Evolutionary conservation across 306 rosid species (phyloP), one percentile per base, ranked within the genome.

Genomic region (Casuarina equisetifolia): DNA sequence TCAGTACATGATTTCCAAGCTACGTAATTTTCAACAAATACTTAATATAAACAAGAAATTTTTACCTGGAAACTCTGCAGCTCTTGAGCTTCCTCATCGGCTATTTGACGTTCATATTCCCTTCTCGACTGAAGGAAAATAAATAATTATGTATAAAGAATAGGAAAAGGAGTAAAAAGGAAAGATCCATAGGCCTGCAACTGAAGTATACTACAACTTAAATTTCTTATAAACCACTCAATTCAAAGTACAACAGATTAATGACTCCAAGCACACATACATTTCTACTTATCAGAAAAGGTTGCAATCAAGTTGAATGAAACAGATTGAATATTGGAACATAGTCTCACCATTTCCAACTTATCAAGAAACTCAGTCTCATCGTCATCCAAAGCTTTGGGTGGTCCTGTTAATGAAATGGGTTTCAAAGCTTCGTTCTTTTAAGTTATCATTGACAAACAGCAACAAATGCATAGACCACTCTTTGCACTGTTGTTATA

Each of bases 331-430:
- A 3, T 17, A 5, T 19, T 17, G 45, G 72, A 80, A 67, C 55
- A 77, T 70, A 74, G 71, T 53, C 85, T 77, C 69, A 94, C 97
- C 51, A 61, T 61, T 83, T 95, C 97, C 75, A 78, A 82, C 17
- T 76, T 90, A 13, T 95, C 97, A 76, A 95, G 97, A 83, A 94
- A 94, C 77, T 94, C 97, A 0, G 97, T 88, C 92, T 92, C 98
- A 4, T 95, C 98, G 32, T 92, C 97, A 1, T 95, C 98, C 86
- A 95, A 85, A 81, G 98, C 95, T 88, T 95, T 95, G 55, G 98
- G 97, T 9, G 98, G 98, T 78, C 98, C 97, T 94, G 82, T 48
- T 69, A 82, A 66, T 75, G 75, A 46, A 19, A 79, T 58, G 6
- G 13, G 40, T 16, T 25, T 57, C 53, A 40, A n/a, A 79, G 48